These are phyloP conservation scores for Chernovozyma sophiae-reginae DNA, from an alignment of 1,139 yeast genomes.

Conservation along the genomic window DNA sequence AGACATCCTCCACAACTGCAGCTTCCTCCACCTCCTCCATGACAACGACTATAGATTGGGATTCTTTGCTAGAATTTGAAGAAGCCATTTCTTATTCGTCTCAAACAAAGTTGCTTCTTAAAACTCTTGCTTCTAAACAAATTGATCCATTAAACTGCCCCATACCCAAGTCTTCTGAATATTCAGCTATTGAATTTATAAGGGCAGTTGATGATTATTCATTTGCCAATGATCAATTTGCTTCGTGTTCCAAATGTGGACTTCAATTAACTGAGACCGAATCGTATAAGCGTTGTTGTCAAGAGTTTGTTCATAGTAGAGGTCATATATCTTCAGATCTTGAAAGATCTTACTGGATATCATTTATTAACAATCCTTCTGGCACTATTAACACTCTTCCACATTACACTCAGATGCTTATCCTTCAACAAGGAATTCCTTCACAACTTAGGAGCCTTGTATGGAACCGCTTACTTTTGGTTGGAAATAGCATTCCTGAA, in stretches of 20 bases:
- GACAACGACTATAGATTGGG: slow-evolving; percentile 22
- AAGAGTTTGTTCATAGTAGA: slow-evolving; percentile 7
- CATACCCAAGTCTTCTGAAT: slow-evolving; percentile 8
- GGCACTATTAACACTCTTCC: slow-evolving; percentile 46
- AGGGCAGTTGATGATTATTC: slow-evolving; percentile 21
- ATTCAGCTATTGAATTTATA: slow-evolving; percentile 13
- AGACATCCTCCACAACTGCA: too few species aligned
- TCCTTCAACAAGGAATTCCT: slow-evolving; percentile 41
- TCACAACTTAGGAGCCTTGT: slow-evolving; percentile 31
- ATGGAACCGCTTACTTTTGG: slow-evolving; percentile 35
- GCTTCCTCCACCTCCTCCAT: too few species aligned
- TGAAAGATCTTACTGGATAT: slow-evolving; percentile 43
- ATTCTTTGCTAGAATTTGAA: slow-evolving; percentile 40
- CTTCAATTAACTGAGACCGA: slow-evolving; percentile 13
- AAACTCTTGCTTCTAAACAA: slow-evolving; percentile 4
- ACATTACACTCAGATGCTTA: slow-evolving; percentile 39
- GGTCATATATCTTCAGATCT: slow-evolving; percentile 21
- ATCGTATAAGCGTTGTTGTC: slow-evolving; percentile 13
- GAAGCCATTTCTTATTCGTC: slow-evolving; percentile 25
- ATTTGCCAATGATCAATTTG: slow-evolving; percentile 30
- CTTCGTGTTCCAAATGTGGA: slow-evolving; percentile 32
- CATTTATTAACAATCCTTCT: slow-evolving; percentile 42
- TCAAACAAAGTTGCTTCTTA: slow-evolving; percentile 3
- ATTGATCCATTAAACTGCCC: slow-evolving; percentile 6
- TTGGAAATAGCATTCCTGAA: slow-evolving; percentile 31